A percentile compares a stretch with the other conserved stretches of the same genome.
phyloP scores from a whole-genome alignment of 2,329 filamentous ascomycete genomes.

The Ophiosphaerella narmari region DNA sequence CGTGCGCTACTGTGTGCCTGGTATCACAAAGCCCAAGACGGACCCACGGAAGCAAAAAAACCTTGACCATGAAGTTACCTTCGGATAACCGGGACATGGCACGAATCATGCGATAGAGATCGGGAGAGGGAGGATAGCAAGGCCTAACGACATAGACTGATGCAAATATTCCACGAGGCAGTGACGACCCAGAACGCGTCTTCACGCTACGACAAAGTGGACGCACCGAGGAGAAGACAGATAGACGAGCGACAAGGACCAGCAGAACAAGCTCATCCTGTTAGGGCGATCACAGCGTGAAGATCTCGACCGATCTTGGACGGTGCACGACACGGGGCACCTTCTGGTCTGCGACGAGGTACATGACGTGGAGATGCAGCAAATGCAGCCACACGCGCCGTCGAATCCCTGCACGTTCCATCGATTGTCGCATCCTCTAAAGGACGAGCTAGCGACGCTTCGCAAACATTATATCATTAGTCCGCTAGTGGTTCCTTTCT shows the following conservation, averaged over 20 bases:
- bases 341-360: background rate
- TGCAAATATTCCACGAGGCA: background rate
- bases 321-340: conserved; percentile 16
- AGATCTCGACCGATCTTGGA: conserved; percentile 12
- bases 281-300: conserved; percentile 1
- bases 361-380: conserved; percentile 9
- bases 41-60: background rate
- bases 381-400: conserved; percentile 3
- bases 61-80: background rate
- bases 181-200: no score
- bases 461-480: conserved; percentile 2
- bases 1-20: background rate
- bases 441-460: conserved; percentile 3
- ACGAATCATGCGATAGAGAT: background rate
- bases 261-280: conserved; percentile 6
- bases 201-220: no score
- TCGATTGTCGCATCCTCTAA: conserved; percentile 1
- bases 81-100: conserved; percentile 2
- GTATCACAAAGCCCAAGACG: conserved; percentile 2
- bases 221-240: no score
- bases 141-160: background rate
- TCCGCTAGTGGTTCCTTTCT: background rate
- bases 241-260: background rate
- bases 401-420: conserved; percentile 1
- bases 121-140: background rate